Evolutionary conservation across 768 basidiomycete genomes (phyloP), one percentile per base, ranked within the genome.

Genomic region (Boletus rex-veris): DNA sequence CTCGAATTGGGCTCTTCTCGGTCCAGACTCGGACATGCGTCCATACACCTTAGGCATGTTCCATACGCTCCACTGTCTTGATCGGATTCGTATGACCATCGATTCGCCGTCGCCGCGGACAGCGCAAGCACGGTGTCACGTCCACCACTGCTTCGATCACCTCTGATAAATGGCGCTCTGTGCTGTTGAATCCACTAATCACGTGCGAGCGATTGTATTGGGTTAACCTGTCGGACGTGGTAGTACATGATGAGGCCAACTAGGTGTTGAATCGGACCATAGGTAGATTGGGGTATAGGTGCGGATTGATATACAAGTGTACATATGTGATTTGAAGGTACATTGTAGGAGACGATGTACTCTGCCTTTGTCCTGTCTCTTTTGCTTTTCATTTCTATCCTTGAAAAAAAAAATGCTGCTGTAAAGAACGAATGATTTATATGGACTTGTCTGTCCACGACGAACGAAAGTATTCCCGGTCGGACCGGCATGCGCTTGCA

Each of bases 11-110:
- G 60, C 56, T 6, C 31, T 52, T 18, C 36, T 65, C 36, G 58
- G 58, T 5, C 48, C 53, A 3, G 53, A 62, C 19, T 4, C 50
- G 4, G 50, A 54, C 26, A 11, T 55, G 1, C 64, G 66, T 15
- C 68, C 74, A 3, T 74, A 69, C 55, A 69, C 71, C 10, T 54
- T 76, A 26, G 49, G 67, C 31, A 70, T 77, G 61, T 67, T 77
- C 33, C 75, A 77, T 61, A 69, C 73, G 35, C 63, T 77, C 1
- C 72, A 73, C 21, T 77, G 75, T 50, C 63, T 77, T 57, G 61
- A 76, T 40, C 57, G 75, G 16, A 45, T 76, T n/a, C 68, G 73
- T 21, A 57, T 31, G 7, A 62, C 66, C 33, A 53, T 71, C 50
- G 42, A 44, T 2, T 50, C 38, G 14, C 9, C 18, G 1, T 37